Base-by-base conservation (phyloP, 192 early-diverging fungal genomes). In the Umbelopsis sp. region DNA sequence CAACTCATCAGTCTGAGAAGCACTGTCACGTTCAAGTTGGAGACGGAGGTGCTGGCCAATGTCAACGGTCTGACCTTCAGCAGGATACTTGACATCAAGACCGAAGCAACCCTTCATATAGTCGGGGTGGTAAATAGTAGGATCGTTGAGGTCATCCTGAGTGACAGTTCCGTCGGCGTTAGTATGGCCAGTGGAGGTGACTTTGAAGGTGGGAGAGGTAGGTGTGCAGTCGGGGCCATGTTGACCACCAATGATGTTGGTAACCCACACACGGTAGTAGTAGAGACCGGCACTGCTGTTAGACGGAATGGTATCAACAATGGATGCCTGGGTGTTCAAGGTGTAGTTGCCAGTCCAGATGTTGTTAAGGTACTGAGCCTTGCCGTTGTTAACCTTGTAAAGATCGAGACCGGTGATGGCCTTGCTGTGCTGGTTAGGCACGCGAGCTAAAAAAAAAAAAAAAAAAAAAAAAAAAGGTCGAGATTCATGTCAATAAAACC, bases 221-320 rank as follows among this genome's bases (percentile, higher is more conserved):
- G 73, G 44, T 36, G 73, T 51, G 51, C 76, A 77, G 43, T 73
- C 76, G 45, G 76, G 76, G 7, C 76, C 76, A 36, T 77, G 76
- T 67, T 73, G 67, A 9, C 71, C 71, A 21, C 70, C 50, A 20
- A 77, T 65, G 25, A 29, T 32, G 51, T 77, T 77, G 68, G 76
- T 77, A 25, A 77, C 76, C 76, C 76, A 77, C 29, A 77, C 76
- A 73, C 76, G 76, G 50, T 77, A 77, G 68, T 77, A 77, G 62
- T 77, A 77, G 53, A 66, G 71, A 65, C 77, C 77, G 45, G 77
- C 77, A 52, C 72, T 12, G 10, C 38, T 49, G 25, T 66, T 67
- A 34, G 69, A 26, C 22, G 72, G 72, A 21, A 78, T 53, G 1
- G 41, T 51, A 21, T 78, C 77, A 10, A 20, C 4, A 24, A 78